A percentile compares a stretch with the other conserved stretches of the same genome.
Conservation (phyloP, 371 early-diverging fungal genomes). For the Apophysomyces elegans region DNA sequence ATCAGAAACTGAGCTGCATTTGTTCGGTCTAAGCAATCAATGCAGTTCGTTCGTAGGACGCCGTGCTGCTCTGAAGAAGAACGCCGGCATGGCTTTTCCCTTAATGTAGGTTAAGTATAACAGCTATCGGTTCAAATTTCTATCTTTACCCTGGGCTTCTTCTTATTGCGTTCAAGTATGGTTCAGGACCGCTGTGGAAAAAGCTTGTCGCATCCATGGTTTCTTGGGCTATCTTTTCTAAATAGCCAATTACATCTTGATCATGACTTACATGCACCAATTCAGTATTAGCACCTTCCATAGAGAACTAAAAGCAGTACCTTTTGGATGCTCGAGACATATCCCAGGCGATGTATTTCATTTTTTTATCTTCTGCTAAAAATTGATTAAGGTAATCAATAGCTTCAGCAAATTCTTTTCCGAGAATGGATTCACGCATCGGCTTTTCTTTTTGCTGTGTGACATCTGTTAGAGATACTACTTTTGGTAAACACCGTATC, state of each 20-base stretch:
- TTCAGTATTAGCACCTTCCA: not conserved
- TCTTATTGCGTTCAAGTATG: constrained; percentile 59
- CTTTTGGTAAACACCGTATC: not conserved
- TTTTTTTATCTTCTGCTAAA: constrained; percentile 78
- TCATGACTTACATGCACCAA: constrained; percentile 52
- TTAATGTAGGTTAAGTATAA: constrained; percentile 2
- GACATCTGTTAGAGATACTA: not conserved
- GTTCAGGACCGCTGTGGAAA: constrained; percentile 89
- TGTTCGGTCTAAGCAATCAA: constrained; percentile 99
- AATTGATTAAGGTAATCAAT: constrained; percentile 90
- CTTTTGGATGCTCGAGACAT: constrained; percentile 96
- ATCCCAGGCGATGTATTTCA: constrained; percentile 94
- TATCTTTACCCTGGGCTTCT: not conserved
- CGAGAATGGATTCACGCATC: constrained; percentile 84
- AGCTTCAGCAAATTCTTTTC: constrained; percentile 83
- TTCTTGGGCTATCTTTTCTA: constrained; percentile 90
- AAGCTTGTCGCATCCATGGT: constrained; percentile 87
- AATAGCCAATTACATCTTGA: constrained; percentile 87
- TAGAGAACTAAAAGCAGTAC: constrained; percentile 31
- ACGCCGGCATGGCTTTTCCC: not conserved
- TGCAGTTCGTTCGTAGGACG: constrained; percentile 97
- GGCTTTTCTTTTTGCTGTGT: constrained; percentile 82
- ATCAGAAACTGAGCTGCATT: constrained; percentile 98
- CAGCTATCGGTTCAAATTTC: not conserved
- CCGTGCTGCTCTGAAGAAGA: constrained; percentile 69